These are phyloP conservation scores for Trichodelitschia bisporula DNA, from an alignment of 495 filamentous ascomycete species.

Conservation along the genomic window DNA sequence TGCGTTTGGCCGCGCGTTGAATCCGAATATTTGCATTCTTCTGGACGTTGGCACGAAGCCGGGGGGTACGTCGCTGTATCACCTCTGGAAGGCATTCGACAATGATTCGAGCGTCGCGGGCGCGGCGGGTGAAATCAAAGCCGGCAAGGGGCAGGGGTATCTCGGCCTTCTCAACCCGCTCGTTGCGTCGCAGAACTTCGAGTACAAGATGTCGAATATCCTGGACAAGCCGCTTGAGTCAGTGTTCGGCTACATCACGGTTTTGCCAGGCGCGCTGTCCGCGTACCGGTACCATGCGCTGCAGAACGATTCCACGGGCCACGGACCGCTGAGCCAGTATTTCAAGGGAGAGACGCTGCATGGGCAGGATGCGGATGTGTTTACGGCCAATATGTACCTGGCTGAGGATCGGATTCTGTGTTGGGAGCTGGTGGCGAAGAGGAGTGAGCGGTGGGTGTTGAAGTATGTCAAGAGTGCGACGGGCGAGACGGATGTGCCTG, in stretches of 20 bases:
- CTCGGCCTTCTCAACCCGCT: constrained; percentile 76
- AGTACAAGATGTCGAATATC: constrained; percentile 99
- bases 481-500: constrained; percentile 92
- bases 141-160: constrained; percentile 69
- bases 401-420: constrained; percentile 97
- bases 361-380: constrained; percentile 91
- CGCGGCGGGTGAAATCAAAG: constrained; percentile 91
- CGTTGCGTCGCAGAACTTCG: constrained; percentile 93
- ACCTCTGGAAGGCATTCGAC: constrained; percentile 98
- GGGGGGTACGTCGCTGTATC: constrained; percentile 68
- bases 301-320: constrained; percentile 88
- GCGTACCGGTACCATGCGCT: constrained; percentile 93
- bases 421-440: constrained; percentile 95
- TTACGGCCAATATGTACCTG: constrained; percentile 98
- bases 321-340: constrained; percentile 91
- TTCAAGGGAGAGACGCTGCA: constrained; percentile 98
- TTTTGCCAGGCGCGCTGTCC: constrained; percentile 78
- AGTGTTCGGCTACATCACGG: constrained; percentile 95
- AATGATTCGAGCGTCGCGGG: constrained; percentile 91
- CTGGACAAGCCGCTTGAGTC: constrained; percentile 92
- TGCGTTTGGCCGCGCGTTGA: constrained; percentile 77
- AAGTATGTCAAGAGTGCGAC: constrained; percentile 92
- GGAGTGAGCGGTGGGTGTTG: constrained; percentile 84
- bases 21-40: constrained; percentile 88
- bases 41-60: constrained; percentile 91